A percentile compares a stretch with the other conserved stretches of the same genome.
Evolutionary conservation across 2,329 filamentous ascomycete species (phyloP).

Genomic region (Nothopassalora personata): DNA sequence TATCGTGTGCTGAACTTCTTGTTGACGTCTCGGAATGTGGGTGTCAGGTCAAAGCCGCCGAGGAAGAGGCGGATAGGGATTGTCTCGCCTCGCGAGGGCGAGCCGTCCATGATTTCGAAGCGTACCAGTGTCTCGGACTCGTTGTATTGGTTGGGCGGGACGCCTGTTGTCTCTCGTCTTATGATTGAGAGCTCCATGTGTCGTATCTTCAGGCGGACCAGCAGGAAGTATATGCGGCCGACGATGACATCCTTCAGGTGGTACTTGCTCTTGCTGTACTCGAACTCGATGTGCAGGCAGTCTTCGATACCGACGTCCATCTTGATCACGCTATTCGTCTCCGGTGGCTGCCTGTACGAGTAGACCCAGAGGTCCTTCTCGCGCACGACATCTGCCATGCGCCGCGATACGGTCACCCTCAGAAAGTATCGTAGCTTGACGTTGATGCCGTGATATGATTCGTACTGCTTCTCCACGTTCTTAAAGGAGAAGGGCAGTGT

Average conservation of each 20-base stretch:
- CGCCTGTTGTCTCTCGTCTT: slow-evolving; percentile 89
- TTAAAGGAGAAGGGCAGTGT: slow-evolving; percentile 99
- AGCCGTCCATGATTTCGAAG: slow-evolving; percentile 99
- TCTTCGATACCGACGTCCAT: slow-evolving; percentile 99
- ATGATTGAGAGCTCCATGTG: slow-evolving; percentile 99
- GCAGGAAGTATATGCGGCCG: slow-evolving; percentile 93
- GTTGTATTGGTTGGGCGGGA: slow-evolving; percentile 97
- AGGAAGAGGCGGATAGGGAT: slow-evolving; percentile 97
- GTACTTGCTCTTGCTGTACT: slow-evolving; percentile 99
- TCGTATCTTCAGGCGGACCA: slow-evolving; percentile 97
- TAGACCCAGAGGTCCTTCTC: slow-evolving; percentile 99
- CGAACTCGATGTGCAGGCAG: slow-evolving; percentile 97
- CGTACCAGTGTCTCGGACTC: slow-evolving; percentile 97
- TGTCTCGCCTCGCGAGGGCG: slow-evolving; percentile 87
- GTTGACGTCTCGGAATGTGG: slow-evolving; percentile 98
- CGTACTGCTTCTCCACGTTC: slow-evolving; percentile 99
- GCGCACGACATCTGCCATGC: slow-evolving; percentile 96
- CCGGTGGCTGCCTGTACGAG: slow-evolving; percentile 93
- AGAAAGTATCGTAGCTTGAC: slow-evolving; percentile 98
- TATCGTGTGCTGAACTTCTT: slow-evolving; percentile 99
- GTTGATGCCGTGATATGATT: slow-evolving; percentile 99
- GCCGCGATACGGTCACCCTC: slow-evolving; percentile 87
- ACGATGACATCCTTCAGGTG: slow-evolving; percentile 99
- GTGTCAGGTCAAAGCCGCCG: slow-evolving; percentile 93
- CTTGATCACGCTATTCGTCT: slow-evolving; percentile 98